phyloP scores from a whole-genome alignment of 1,139 yeast genomes.

The Taphrina flavorubra region DNA sequence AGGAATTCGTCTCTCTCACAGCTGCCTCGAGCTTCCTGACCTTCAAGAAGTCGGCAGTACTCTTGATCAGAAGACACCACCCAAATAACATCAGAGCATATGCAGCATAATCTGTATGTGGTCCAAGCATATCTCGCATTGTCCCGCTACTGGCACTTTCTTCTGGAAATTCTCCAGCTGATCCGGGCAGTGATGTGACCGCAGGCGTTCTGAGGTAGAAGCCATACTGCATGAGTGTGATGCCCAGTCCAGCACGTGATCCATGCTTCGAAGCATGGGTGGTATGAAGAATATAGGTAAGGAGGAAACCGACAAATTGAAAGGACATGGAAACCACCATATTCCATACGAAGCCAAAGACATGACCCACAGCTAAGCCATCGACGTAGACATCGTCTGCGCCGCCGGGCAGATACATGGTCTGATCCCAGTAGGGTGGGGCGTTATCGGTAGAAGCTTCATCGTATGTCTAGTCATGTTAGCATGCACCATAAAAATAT shows the following conservation, averaged over 20 bases:
- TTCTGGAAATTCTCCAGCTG: constrained; percentile 58
- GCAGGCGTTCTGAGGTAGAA: constrained; percentile 67
- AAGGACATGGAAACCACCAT: constrained; percentile 79
- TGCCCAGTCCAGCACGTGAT: constrained; percentile 87
- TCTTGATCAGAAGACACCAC: constrained; percentile 65
- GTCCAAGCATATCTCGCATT: constrained; percentile 50
- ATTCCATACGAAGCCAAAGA: constrained; percentile 89
- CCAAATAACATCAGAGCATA: constrained; percentile 73
- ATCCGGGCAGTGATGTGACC: constrained; percentile 51
- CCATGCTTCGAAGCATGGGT: constrained; percentile 98
- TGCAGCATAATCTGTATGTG: constrained; percentile 54
- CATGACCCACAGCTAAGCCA: constrained; percentile 94
- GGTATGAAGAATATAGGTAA: constrained; percentile 89
- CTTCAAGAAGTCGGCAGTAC: constrained; percentile 70
- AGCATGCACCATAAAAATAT: not conserved
- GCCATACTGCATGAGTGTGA: constrained; percentile 80
- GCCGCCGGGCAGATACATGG: constrained; percentile 81
- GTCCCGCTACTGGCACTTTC: constrained; percentile 54
- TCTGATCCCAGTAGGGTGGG: constrained; percentile 96
- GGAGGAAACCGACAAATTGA: constrained; percentile 89
- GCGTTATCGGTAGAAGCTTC: constrained; percentile 94
- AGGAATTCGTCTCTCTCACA: constrained; percentile 54
- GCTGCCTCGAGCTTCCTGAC: constrained; percentile 78
- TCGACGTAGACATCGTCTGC: constrained; percentile 90
- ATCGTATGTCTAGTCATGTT: constrained; percentile 59